Conservation (phyloP, 2,329 filamentous ascomycete species). For the Aspergillus tubingensis region DNA sequence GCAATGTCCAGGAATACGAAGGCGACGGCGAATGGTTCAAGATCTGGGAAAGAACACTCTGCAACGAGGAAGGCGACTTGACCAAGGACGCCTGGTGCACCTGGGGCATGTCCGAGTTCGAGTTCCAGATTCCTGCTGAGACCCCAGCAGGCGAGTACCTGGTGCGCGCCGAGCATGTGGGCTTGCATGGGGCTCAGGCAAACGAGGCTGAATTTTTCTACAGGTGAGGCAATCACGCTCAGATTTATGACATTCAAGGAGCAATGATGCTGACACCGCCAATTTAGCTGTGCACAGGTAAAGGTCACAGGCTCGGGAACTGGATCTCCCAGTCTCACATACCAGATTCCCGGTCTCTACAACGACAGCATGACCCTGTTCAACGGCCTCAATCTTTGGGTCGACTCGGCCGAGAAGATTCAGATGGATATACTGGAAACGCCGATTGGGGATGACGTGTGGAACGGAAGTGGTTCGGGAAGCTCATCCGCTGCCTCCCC, state of each 20-base stretch:
- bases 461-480: constrained; percentile 9
- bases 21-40: constrained; percentile 29
- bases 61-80: constrained; percentile 17
- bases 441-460: constrained; percentile 18
- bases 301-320: constrained; percentile 49
- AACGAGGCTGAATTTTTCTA: constrained; percentile 52
- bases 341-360: constrained; percentile 24
- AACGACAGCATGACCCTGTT: constrained; percentile 21
- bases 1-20: constrained; percentile 22
- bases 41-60: constrained; percentile 23
- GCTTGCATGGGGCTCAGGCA: constrained; percentile 47
- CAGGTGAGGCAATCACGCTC: constrained; percentile 29
- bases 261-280: background rate
- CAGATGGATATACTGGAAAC: constrained; percentile 16
- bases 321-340: constrained; percentile 13
- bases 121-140: constrained; percentile 44
- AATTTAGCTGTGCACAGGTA: constrained; percentile 38
- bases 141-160: constrained; percentile 54
- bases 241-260: background rate
- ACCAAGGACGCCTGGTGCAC: constrained; percentile 21
- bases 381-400: constrained; percentile 22
- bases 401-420: constrained; percentile 13
- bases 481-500: background rate
- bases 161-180: constrained; percentile 53
- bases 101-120: constrained; percentile 13